Evolutionary conservation across 371 early-diverging fungal species (phyloP).

Genomic region (Dinochytrium kinnereticum): DNA sequence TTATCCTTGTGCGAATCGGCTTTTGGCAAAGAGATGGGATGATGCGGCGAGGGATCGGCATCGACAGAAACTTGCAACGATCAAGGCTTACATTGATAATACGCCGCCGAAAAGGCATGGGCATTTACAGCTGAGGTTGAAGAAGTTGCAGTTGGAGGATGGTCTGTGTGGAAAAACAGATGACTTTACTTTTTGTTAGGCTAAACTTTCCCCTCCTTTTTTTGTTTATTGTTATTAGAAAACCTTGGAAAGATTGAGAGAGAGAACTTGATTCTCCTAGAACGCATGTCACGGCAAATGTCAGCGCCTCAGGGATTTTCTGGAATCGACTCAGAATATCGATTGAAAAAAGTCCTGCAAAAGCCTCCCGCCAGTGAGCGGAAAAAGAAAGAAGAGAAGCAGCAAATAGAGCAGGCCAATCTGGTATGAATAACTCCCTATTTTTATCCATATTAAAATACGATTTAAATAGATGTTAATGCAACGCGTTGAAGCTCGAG

Average conservation of each 20-base stretch:
- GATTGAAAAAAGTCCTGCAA: constrained; percentile 23
- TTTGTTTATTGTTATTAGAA: constrained; percentile 29
- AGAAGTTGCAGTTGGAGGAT: constrained; percentile 47
- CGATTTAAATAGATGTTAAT: constrained; percentile 27
- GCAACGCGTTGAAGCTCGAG: constrained; percentile 37
- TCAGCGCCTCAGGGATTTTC: constrained; percentile 39
- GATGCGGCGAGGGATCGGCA: constrained; percentile 42
- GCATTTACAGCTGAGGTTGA: constrained; percentile 44
- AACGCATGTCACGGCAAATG: constrained; percentile 50
- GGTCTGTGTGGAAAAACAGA: constrained; percentile 20
- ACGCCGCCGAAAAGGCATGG: constrained; percentile 39
- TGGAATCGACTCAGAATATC: constrained; percentile 32
- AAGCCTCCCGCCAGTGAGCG: constrained; percentile 33
- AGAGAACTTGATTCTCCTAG: constrained; percentile 49
- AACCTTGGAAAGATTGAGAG: constrained; percentile 39
- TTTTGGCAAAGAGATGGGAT: constrained; percentile 56
- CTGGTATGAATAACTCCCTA: constrained; percentile 17
- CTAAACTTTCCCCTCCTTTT: neutral
- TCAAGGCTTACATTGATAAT: constrained; percentile 49
- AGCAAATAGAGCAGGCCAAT: constrained; percentile 41
- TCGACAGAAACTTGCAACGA: constrained; percentile 43
- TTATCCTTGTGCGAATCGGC: constrained; percentile 44
- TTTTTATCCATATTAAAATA: neutral
- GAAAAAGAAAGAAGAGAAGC: constrained; percentile 23
- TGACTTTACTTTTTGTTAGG: neutral